Base-by-base conservation (phyloP, 1,284 basidiomycete species). In the Mycena citricolor region DNA sequence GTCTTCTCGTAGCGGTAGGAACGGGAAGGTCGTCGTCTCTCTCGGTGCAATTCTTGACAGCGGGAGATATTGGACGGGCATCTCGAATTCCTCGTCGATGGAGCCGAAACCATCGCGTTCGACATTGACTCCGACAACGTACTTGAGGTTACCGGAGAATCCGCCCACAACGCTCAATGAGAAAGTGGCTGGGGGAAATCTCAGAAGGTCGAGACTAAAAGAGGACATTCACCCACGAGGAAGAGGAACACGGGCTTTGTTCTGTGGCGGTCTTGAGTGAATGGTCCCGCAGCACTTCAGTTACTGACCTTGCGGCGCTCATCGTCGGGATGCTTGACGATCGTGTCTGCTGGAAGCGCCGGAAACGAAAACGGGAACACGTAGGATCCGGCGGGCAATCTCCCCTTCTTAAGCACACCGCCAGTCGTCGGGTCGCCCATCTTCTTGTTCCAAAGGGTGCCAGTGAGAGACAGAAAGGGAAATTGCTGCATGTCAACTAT, bases 71-170 rank as follows among this genome's bases (percentile, higher is more conserved):
- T 52, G 49, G 17, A 48, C 21, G 8, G 28, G 13, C 29, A 44
- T 28, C 17, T 44, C 49, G 25, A 47, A 44, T 33, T 52, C 49
- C 20, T 52, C 42, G 45, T 52, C 49, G 32, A 52, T 44, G n/a
- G 24, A 33, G n/a, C 30, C 39, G 14, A 44, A 10, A 19, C 49
- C 42, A n/a, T 52, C 46, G 22, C 35, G 39, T 28, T 21, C 31
- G 12, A 52, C 21, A 37, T 48, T 52, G 21, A 42, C 42, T 20
- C 50, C 50, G 22, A 42, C 31, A 5, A 32, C 28, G 42, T 42
- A 47, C 20, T 42, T 47, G 37, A 51, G 34, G 22, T 17, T 41
- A 3, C 50, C 50, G 4, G 42, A 44, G 25, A 52, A 48, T 11
- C 42, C 39, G 5, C 11, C 23, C 13, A 47, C 25, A n/a, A 33